phyloP scores from a whole-genome alignment of 305 asterid genomes.

The Nicotiana rustica region DNA sequence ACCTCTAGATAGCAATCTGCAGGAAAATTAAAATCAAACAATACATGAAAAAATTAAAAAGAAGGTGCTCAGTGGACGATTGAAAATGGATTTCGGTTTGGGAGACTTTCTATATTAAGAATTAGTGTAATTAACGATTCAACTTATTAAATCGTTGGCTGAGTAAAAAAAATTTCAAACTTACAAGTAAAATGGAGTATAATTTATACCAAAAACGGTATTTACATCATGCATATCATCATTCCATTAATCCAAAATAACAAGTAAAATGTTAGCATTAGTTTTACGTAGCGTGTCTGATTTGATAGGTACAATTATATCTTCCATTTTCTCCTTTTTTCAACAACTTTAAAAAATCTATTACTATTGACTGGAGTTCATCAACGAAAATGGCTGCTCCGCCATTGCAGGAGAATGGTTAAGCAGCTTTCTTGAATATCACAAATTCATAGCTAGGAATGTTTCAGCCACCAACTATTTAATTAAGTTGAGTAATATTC shows the following conservation, averaged over 20 bases:
- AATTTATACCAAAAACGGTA: background rate
- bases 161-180: background rate
- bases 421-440: slow-evolving; percentile 35
- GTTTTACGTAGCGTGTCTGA: background rate
- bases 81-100: background rate
- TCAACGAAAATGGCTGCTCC: background rate
- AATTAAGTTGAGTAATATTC: slow-evolving; percentile 34
- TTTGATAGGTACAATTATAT: background rate
- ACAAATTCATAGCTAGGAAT: background rate
- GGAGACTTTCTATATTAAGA: too few species aligned
- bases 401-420: slow-evolving; percentile 35
- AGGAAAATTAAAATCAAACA: background rate
- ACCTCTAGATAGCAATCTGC: background rate
- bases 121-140: too few species aligned
- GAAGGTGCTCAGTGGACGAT: background rate
- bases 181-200: too few species aligned
- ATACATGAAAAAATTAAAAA: background rate
- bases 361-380: background rate
- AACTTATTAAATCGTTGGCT: background rate
- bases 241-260: background rate
- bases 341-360: background rate
- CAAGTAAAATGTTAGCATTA: slow-evolving; percentile 6
- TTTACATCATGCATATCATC: slow-evolving; percentile 13
- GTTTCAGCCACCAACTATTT: slow-evolving; percentile 3
- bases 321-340: background rate